phyloP scores from a whole-genome alignment of 208 protist genomes.

The Novymonas esmeraldas region DNA sequence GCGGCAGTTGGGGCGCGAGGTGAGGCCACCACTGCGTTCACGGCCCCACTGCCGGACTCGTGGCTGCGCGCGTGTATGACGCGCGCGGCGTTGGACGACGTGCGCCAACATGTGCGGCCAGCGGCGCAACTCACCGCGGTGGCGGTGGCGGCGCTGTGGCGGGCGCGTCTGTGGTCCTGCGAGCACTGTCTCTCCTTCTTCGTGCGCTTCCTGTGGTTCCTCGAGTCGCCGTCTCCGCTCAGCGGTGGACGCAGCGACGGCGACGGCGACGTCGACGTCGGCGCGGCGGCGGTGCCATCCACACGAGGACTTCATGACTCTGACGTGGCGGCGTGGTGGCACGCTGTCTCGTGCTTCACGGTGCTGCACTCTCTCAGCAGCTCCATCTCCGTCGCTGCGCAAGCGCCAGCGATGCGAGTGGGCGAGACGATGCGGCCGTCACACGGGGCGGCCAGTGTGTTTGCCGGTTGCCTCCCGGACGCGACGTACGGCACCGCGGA shows the following conservation, averaged over 20 bases:
- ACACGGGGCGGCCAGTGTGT: slow-evolving; percentile 1
- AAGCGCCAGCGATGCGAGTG: not conserved
- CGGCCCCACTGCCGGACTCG: not conserved
- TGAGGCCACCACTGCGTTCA: not conserved
- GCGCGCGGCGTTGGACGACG: slow-evolving; percentile 15
- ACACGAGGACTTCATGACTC: not conserved
- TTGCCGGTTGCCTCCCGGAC: slow-evolving; percentile 14
- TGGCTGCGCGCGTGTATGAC: slow-evolving; percentile 3
- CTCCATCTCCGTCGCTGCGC: not conserved
- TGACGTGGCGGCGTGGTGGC: slow-evolving; percentile 24
- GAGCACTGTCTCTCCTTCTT: slow-evolving; percentile 10
- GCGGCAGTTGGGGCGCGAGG: too few relatives aligned
- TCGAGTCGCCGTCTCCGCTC: not conserved
- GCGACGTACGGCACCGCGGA: slow-evolving; percentile 13
- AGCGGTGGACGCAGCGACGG: not conserved
- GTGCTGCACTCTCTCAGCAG: slow-evolving; percentile 15
- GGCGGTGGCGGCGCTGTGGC: slow-evolving; percentile 19
- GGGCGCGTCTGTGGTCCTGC: not conserved
- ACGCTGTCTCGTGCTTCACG: slow-evolving; percentile 20
- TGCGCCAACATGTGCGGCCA: slow-evolving; percentile 13
- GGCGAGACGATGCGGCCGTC: not conserved
- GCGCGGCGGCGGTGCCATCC: not conserved
- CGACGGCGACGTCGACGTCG: not conserved
- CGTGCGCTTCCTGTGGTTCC: slow-evolving; percentile 9
- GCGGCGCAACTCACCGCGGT: slow-evolving; percentile 23